These are phyloP conservation scores for Petrea volubilis DNA, from an alignment of 257 asterid species.

Conservation along the genomic window DNA sequence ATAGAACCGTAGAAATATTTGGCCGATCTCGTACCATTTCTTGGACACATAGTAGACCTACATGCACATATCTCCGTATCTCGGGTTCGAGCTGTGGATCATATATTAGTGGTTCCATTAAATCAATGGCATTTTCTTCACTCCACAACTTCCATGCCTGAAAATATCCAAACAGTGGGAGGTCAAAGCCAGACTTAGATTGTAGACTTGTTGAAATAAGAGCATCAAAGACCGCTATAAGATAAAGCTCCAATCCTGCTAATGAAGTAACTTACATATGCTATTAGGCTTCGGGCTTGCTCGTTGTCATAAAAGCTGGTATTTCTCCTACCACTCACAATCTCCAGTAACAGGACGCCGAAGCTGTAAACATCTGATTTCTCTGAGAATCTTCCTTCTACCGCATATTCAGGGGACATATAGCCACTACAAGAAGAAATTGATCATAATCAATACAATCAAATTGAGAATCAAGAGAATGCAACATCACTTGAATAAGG, in stretches of 20 bases:
- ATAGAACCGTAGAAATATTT: constrained; percentile 38
- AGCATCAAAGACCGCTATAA: too few species aligned
- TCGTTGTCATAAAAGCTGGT: constrained; percentile 37
- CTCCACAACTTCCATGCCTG: constrained; percentile 65
- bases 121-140: constrained; percentile 33
- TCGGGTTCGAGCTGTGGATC: neutral
- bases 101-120: constrained; percentile 35
- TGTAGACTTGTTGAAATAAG: neutral
- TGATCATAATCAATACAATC: neutral
- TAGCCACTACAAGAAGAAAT: constrained; percentile 43
- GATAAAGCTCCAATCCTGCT: neutral
- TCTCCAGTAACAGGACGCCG: constrained; percentile 52
- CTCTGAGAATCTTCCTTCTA: constrained; percentile 54
- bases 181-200: neutral
- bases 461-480: neutral
- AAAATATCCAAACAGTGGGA: neutral
- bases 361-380: constrained; percentile 68
- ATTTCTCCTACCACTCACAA: constrained; percentile 43
- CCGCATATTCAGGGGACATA: constrained; percentile 67
- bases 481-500: neutral
- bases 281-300: constrained; percentile 34
- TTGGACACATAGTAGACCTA: constrained; percentile 53
- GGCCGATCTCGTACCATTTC: constrained; percentile 46
- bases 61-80: constrained; percentile 37
- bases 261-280: constrained; percentile 38